Percentiles rank a stretch among this genome's conserved stretches.
Evolutionary conservation across 2,329 filamentous ascomycete genomes (phyloP).

Genomic region (Cercospora nicotianae): DNA sequence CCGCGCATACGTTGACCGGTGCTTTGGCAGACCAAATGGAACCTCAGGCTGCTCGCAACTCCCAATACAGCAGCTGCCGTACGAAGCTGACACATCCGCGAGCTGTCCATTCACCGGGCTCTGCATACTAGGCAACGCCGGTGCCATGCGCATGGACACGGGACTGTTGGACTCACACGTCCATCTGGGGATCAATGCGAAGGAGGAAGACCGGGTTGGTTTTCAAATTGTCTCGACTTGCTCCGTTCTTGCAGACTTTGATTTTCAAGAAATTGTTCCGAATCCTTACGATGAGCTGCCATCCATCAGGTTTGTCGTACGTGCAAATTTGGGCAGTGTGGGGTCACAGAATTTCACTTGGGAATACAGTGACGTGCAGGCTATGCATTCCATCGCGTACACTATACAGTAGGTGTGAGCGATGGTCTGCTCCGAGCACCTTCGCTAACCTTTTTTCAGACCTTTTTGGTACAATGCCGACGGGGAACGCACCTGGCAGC

Average conservation of each 20-base stretch:
- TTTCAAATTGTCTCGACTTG: not conserved
- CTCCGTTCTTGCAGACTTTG: not conserved
- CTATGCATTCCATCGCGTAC: not conserved
- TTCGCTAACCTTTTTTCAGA: not conserved
- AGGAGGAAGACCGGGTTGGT: not conserved
- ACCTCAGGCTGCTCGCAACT: conserved; percentile 7
- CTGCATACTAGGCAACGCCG: not conserved
- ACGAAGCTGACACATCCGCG: not conserved
- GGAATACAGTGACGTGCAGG: not conserved
- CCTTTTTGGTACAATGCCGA: not conserved
- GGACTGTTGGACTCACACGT: not conserved
- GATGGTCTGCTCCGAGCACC: not conserved
- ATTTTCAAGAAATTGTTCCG: not conserved
- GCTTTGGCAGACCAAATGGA: conserved; percentile 4
- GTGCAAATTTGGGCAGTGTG: not conserved
- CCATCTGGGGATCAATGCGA: not conserved
- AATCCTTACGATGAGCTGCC: not conserved
- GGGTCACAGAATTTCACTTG: not conserved
- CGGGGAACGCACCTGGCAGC: not conserved
- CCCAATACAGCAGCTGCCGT: conserved; percentile 8
- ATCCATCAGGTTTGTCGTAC: not conserved
- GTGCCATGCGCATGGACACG: not conserved
- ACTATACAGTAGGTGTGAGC: not conserved
- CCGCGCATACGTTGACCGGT: not conserved
- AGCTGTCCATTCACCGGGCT: not conserved